Base-by-base conservation (phyloP, 2,329 filamentous ascomycete genomes). In the Alternaria viburni region DNA sequence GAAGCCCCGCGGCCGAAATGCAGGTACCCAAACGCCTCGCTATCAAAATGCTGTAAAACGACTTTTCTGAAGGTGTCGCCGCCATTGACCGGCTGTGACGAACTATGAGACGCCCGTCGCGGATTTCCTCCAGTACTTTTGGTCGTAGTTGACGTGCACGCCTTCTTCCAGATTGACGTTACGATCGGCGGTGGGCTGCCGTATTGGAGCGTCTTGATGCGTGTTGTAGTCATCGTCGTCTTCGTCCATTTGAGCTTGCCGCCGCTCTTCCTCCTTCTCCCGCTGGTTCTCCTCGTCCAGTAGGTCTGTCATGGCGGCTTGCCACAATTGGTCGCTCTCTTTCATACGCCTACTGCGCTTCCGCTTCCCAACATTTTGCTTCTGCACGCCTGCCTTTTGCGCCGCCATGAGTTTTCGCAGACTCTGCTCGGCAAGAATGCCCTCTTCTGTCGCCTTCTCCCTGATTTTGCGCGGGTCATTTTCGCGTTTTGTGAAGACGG, bases 381-480 rank as follows among this genome's bases (percentile, higher is more conserved):
- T 74, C 56, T 76, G 73, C 43, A 79, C 70, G 25, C 86, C 85
- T 5, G 85, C 83, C 73, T 84, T 83, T 44, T 79, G 79, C 30
- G 81, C 82, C 1, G 81, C 80, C 66, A 84, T 83, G 25, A 91
- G 80, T 71, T 88, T 89, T 52, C 89, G 82, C 66, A 91, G 77
- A 19, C 88, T 88, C 70, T 90, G 86, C 74, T 91, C 89, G 8
- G 88, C 89, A 63, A 89, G 77, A 49, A 89, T 84, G 13, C 88
- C 88, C 73, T 91, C 89, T 71, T 90, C 85, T 4, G 88, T 90
- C 5, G 88, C 88, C 61, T 85, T 83, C 72, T 91, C 89, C 41
- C 88, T 80, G 50, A 90, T 86, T 66, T 83, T 85, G 41, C 87
- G 81, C 3, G 87, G 84, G 68, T 90, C 88, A 32, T 81, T 85